Evolutionary conservation across 202 grass and related monocot genomes (phyloP).

Genomic region (Dendrocalamus latiflorus): DNA sequence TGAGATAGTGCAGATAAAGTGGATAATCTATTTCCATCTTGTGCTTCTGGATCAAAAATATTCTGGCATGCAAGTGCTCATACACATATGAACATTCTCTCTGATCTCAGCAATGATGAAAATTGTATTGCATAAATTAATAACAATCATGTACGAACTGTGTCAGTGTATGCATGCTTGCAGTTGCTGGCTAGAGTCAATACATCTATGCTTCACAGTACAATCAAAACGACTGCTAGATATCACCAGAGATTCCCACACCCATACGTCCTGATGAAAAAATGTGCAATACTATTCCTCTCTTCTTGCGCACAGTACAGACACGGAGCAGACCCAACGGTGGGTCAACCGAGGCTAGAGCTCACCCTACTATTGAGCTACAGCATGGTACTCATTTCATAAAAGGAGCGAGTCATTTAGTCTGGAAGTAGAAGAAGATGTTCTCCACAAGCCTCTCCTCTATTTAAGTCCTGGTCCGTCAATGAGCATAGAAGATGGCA

Average conservation of each 20-base stretch:
- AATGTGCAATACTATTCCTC: conserved; percentile 25
- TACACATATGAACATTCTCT: conserved; percentile 49
- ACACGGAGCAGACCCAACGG: too few relatives aligned
- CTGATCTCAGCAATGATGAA: conserved; percentile 53
- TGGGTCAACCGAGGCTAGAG: too few relatives aligned
- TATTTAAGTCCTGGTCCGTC: too few relatives aligned
- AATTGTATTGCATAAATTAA: conserved; percentile 45
- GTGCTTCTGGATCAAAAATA: conserved; percentile 40
- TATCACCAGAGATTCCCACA: conserved; percentile 31
- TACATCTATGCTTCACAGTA: conserved; percentile 38
- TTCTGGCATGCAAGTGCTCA: conserved; percentile 42
- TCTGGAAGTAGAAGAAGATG: too few relatives aligned
- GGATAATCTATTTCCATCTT: conserved; percentile 37
- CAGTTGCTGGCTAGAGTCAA: conserved; percentile 40
- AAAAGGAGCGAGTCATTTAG: too few relatives aligned
- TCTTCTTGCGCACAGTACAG: conserved; percentile 31
- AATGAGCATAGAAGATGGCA: conserved; percentile 27
- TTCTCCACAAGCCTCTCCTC: too few relatives aligned
- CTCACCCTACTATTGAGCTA: too few relatives aligned
- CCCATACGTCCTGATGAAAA: conserved; percentile 21
- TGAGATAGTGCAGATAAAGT: conserved; percentile 36
- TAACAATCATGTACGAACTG: conserved; percentile 35
- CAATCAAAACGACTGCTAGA: conserved; percentile 38
- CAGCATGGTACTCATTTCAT: too few relatives aligned
- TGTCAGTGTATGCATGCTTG: conserved; percentile 37